Evolutionary conservation across 2,329 filamentous ascomycete genomes (phyloP).

Genomic region (Colletotrichum simmondsii): DNA sequence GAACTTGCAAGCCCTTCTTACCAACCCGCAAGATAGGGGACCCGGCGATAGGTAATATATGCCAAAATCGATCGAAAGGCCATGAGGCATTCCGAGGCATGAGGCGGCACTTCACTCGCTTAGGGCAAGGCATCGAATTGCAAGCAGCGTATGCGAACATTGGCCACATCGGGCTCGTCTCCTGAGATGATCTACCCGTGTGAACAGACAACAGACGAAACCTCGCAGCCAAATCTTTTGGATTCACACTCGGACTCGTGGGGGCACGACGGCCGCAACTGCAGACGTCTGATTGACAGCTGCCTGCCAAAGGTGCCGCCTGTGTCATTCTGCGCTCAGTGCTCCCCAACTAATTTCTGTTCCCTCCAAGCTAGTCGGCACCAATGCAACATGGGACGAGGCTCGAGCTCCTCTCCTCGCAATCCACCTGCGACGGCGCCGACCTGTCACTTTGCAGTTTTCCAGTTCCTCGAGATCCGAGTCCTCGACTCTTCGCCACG

Average conservation of each 20-base stretch:
- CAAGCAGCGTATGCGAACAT: slow-evolving; percentile 1
- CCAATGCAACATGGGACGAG: slow-evolving; percentile 15
- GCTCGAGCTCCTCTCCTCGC: slow-evolving; percentile 25
- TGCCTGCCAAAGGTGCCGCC: slow-evolving; percentile 2
- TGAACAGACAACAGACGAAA: background rate
- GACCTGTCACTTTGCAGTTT: slow-evolving; percentile 9
- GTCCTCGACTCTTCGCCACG: background rate
- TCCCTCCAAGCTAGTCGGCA: background rate
- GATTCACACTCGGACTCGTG: background rate
- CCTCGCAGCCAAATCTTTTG: background rate
- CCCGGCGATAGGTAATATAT: background rate
- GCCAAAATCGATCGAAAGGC: background rate
- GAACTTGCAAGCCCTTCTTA: background rate
- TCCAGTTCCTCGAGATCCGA: background rate
- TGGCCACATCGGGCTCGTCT: slow-evolving; percentile 2
- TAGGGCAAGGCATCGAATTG: background rate
- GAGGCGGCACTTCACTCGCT: background rate
- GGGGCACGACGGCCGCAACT: background rate
- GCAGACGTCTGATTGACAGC: slow-evolving; percentile 5
- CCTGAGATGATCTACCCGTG: too few relatives aligned
- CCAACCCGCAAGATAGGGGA: background rate
- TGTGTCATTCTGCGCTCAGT: slow-evolving; percentile 3
- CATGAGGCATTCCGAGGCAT: background rate
- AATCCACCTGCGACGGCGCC: slow-evolving; percentile 1
- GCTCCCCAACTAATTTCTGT: background rate